These are phyloP conservation scores for Zygoascus biomembranicola DNA, from an alignment of 805 yeast genomes.

Conservation along the genomic window DNA sequence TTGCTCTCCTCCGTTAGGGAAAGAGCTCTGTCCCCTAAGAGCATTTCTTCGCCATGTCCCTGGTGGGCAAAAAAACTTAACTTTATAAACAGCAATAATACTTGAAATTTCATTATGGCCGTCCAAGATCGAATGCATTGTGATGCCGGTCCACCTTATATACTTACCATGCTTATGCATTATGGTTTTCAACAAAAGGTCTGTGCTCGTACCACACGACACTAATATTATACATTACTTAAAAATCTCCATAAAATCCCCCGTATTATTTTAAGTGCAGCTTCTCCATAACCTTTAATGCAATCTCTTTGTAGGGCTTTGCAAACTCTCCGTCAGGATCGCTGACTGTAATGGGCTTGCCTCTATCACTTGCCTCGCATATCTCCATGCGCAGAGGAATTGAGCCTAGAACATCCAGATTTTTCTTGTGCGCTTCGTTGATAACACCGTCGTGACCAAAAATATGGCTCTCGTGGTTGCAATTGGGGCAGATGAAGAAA, in stretches of 20 bases:
- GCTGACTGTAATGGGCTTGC: conserved; percentile 51
- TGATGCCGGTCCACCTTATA: too few relatives aligned
- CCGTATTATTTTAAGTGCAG: conserved; percentile 3
- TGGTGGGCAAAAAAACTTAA: too few relatives aligned
- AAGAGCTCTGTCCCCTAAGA: too few relatives aligned
- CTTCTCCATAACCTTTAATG: conserved; percentile 30
- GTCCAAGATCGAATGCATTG: too few relatives aligned
- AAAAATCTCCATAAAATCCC: neutral
- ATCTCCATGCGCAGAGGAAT: conserved; percentile 60
- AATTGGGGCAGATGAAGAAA: conserved; percentile 64
- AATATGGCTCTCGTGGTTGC: conserved; percentile 62
- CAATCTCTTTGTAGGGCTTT: conserved; percentile 42
- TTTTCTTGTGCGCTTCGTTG: conserved; percentile 37
- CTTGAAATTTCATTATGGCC: too few relatives aligned
- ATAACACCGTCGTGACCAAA: conserved; percentile 64
- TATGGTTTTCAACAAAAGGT: too few relatives aligned
- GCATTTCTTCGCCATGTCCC: too few relatives aligned
- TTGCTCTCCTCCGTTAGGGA: too few relatives aligned
- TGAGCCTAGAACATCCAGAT: conserved; percentile 49
- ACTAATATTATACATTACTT: neutral
- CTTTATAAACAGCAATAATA: too few relatives aligned
- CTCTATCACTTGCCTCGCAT: conserved; percentile 53
- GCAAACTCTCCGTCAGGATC: conserved; percentile 32
- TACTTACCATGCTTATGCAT: too few relatives aligned
- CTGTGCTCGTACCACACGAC: neutral